Conservation (phyloP, 2,329 filamentous ascomycete species). For the Pyrenochaeta sp. region DNA sequence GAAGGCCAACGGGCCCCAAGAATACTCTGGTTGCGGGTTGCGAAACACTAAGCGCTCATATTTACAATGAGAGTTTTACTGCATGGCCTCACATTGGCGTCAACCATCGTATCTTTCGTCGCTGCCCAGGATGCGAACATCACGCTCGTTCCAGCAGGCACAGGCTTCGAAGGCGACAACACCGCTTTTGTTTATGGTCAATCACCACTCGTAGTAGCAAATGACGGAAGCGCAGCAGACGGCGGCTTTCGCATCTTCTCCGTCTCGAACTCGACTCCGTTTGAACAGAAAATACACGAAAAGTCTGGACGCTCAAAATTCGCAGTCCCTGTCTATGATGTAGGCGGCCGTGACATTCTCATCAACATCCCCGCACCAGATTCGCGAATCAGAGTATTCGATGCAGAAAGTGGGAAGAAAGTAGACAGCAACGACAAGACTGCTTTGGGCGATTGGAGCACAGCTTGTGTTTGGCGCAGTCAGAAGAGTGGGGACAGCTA, state of each 20-base stretch:
- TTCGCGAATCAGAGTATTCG: constrained; percentile 36
- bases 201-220: constrained; percentile 30
- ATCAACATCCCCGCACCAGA: constrained; percentile 41
- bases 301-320: constrained; percentile 41
- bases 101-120: constrained; percentile 4
- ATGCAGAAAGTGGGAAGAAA: constrained; percentile 22
- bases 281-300: constrained; percentile 24
- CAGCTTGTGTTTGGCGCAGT: constrained; percentile 39
- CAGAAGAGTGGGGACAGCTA: constrained; percentile 34
- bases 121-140: constrained; percentile 28
- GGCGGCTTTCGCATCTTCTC: constrained; percentile 37
- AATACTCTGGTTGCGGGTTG: not conserved
- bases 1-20: not conserved
- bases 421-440: constrained; percentile 32
- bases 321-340: constrained; percentile 30
- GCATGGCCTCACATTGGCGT: constrained; percentile 12
- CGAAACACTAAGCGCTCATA: not conserved
- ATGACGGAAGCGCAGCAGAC: constrained; percentile 40
- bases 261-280: constrained; percentile 9
- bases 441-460: constrained; percentile 41
- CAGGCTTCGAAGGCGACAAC: constrained; percentile 38
- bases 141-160: constrained; percentile 29
- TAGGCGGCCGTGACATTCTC: constrained; percentile 33
- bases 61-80: constrained; percentile 5
- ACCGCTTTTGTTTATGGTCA: constrained; percentile 35